Conservation (phyloP, 805 yeast genomes). For the Starmerella stigmatis region DNA sequence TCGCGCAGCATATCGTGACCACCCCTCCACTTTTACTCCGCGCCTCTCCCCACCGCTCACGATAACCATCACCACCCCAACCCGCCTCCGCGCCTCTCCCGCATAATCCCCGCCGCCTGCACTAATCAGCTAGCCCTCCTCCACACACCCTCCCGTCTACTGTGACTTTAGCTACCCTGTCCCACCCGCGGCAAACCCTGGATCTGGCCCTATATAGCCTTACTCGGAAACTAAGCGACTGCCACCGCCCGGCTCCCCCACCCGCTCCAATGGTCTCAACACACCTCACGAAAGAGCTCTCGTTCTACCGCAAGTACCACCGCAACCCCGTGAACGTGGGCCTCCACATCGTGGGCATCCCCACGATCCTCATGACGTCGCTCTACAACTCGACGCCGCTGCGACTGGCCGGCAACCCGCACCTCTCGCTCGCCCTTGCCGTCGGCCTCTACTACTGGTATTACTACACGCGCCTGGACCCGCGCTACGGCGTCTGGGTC, state of each 20-base stretch:
- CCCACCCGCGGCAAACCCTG: no score
- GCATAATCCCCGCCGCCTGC: no score
- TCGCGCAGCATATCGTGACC: no score
- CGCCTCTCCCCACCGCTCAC: no score
- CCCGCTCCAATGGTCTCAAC: conserved; percentile 17
- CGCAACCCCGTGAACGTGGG: conserved; percentile 49
- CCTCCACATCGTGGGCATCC: conserved; percentile 73
- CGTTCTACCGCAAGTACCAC: conserved; percentile 43
- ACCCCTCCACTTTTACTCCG: no score
- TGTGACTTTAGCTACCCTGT: no score
- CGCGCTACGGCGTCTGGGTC: conserved; percentile 39
- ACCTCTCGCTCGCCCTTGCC: conserved; percentile 35
- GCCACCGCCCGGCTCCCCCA: conserved; percentile 26
- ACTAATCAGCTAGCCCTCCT: no score
- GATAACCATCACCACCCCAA: no score
- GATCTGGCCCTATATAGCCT: no score
- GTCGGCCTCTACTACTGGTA: conserved; percentile 40
- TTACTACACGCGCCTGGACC: conserved; percentile 53
- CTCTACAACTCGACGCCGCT: conserved; percentile 35
- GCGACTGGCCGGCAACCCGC: conserved; percentile 21
- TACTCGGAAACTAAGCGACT: no score
- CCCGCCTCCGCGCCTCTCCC: no score
- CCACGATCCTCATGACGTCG: conserved; percentile 54
- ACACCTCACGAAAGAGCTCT: conserved; percentile 41
- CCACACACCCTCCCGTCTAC: no score